These are phyloP conservation scores for Coemansia sp. DNA, from an alignment of 371 early-diverging fungal species.

Conservation along the genomic window DNA sequence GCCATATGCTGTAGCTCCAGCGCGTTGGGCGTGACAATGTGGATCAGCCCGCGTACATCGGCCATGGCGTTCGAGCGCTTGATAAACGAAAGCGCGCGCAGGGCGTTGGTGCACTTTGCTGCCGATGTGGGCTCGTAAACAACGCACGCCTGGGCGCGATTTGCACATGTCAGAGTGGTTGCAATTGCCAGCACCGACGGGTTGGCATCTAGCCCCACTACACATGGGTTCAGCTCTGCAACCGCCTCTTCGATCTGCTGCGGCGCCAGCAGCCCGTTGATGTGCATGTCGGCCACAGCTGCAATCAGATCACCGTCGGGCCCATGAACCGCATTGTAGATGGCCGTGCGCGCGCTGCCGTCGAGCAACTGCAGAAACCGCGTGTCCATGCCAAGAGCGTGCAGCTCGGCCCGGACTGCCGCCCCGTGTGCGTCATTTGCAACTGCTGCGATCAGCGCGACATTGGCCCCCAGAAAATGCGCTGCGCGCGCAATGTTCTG, in stretches of 20 bases:
- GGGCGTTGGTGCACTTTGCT: constrained; percentile 68
- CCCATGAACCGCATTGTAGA: constrained; percentile 78
- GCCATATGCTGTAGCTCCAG: constrained; percentile 67
- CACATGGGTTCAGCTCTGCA: constrained; percentile 8
- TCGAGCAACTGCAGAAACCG: constrained; percentile 34
- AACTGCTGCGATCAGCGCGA: constrained; percentile 65
- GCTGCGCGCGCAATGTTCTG: constrained; percentile 87
- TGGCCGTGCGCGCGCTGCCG: constrained; percentile 51
- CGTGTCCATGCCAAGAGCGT: constrained; percentile 57
- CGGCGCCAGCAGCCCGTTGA: constrained; percentile 57
- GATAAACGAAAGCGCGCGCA: constrained; percentile 51
- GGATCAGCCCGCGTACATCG: constrained; percentile 36
- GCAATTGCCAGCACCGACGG: constrained; percentile 53
- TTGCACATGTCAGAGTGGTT: constrained; percentile 44
- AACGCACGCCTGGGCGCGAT: constrained; percentile 51
- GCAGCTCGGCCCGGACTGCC: constrained; percentile 57
- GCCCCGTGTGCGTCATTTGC: constrained; percentile 72
- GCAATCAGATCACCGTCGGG: constrained; percentile 68
- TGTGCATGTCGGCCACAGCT: constrained; percentile 89
- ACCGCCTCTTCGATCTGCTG: constrained; percentile 23
- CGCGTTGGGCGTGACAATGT: constrained; percentile 65
- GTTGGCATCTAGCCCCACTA: constrained; percentile 78
- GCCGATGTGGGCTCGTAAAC: constrained; percentile 93
- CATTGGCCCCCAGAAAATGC: constrained; percentile 60
- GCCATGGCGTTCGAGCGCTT: neutral